A percentile compares a stretch with the other conserved stretches of the same genome.
These are phyloP conservation scores for Nicotiana undulata DNA, from an alignment of 257 asterid species.

Conservation along the genomic window DNA sequence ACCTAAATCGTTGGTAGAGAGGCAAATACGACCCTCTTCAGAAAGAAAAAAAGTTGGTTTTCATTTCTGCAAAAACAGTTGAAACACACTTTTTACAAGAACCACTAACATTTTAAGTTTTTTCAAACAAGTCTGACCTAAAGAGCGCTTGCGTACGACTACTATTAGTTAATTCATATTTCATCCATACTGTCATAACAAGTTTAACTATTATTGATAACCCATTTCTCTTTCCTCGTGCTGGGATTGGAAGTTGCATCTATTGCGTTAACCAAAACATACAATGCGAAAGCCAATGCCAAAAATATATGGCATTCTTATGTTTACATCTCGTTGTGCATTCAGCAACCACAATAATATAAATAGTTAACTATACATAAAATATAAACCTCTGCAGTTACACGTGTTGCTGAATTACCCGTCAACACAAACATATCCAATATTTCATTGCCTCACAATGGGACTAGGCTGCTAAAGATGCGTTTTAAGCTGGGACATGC, in stretches of 20 bases:
- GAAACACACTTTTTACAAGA: no score
- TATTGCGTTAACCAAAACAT: background rate
- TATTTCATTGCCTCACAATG: constrained; percentile 24
- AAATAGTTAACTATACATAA: background rate
- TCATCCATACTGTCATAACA: no score
- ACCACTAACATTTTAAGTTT: no score
- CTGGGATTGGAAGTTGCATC: background rate
- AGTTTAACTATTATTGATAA: no score
- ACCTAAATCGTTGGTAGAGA: no score
- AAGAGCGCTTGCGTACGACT: no score
- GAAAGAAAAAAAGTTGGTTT: no score
- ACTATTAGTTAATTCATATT: no score
- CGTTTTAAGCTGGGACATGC: constrained; percentile 88
- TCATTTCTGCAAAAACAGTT: no score
- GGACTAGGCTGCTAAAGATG: constrained; percentile 65
- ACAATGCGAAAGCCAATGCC: background rate
- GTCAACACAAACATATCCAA: constrained; percentile 7
- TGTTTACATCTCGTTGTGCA: background rate
- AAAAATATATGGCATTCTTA: background rate
- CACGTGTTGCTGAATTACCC: background rate
- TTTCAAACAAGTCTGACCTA: no score
- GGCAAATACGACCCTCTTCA: no score
- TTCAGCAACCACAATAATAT: background rate
- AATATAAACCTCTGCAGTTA: background rate
- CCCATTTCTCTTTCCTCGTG: no score